Evolutionary conservation across 495 filamentous ascomycete genomes (phyloP), one percentile per base, ranked within the genome.

Genomic region (Penicillium silybi): DNA sequence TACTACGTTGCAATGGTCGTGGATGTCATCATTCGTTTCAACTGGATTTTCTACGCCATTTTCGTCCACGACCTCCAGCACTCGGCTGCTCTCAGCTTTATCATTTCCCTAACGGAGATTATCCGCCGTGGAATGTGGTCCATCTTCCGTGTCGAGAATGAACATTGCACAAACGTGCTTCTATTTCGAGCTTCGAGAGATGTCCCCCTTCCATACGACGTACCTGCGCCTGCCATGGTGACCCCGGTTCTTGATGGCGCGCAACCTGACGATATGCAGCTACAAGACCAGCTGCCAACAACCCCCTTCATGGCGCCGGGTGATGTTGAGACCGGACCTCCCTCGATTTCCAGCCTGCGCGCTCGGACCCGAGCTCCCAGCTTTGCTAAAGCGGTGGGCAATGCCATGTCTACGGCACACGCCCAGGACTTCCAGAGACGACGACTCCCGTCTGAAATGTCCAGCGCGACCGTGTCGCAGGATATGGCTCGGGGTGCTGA

Each of bases 11-110:
- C 92, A 46, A 95, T 96, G 82, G 59, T 86, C 2, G 20, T 93
- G 25, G 90, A 98, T 65, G 86, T 92, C 0, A 78, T 96, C n/a
- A 72, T 98, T 1, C 86, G 93, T 17, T 97, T 95, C 68, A 88
- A 88, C 58, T 98, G 93, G 93, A 86, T 98, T 44, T 89, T 92
- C 64, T 98, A 95, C 70, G 85, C 87, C 61, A 89, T 96, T 46
- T 95, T 85, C 65, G 79, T 81, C 7, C 65, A 80, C 45, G 80
- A 95, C 50, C 69, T 85, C 16, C 92, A 96, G 63, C 90, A 97
- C 64, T 88, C 83, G 8, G 85, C 88, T 15, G 52, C 89, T 7
- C 76, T 89, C 20, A 87, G 85, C 22, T 97, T 97, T 67, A 41
- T 87, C 6, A 76, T 97, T 26, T 70, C 81, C 7, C 69, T 95